Conservation (phyloP, 2,329 filamentous ascomycete genomes). For the Pestalotiopsis sp. region DNA sequence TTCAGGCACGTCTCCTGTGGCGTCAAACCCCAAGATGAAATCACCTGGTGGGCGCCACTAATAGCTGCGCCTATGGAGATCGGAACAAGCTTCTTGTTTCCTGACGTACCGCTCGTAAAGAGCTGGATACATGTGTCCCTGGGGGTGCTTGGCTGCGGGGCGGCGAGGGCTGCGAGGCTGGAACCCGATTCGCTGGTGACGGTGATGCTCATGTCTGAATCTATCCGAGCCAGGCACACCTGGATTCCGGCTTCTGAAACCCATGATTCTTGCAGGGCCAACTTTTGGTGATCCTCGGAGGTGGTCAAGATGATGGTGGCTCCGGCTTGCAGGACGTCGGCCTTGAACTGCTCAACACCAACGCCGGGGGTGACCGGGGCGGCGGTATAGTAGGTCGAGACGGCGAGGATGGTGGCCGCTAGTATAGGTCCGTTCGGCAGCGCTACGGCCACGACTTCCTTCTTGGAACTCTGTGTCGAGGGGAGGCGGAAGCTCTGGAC, state of each 20-base stretch:
- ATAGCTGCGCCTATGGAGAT: constrained; percentile 53
- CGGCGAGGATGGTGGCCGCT: constrained; percentile 51
- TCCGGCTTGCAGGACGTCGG: constrained; percentile 50
- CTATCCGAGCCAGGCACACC: constrained; percentile 41
- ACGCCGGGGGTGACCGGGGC: constrained; percentile 54
- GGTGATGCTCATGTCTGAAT: constrained; percentile 37
- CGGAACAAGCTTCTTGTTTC: constrained; percentile 61
- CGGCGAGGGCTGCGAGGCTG: not conserved
- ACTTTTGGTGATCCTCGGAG: constrained; percentile 38
- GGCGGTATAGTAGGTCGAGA: constrained; percentile 51
- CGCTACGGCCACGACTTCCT: constrained; percentile 51
- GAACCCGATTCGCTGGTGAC: constrained; percentile 19
- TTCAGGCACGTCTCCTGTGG: constrained; percentile 54
- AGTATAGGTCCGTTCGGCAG: constrained; percentile 56
- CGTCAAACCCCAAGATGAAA: constrained; percentile 54
- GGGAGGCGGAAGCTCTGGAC: constrained; percentile 10
- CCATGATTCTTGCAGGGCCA: constrained; percentile 33
- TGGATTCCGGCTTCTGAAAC: constrained; percentile 34
- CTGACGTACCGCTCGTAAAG: constrained; percentile 60
- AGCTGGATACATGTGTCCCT: constrained; percentile 54
- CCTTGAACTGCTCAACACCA: constrained; percentile 51
- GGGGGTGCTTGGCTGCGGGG: constrained; percentile 38
- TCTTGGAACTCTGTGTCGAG: constrained; percentile 19
- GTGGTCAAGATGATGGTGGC: constrained; percentile 50
- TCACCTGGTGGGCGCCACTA: constrained; percentile 52